Conservation (phyloP, 371 early-diverging fungal species). For the Mortierella sp. region DNA sequence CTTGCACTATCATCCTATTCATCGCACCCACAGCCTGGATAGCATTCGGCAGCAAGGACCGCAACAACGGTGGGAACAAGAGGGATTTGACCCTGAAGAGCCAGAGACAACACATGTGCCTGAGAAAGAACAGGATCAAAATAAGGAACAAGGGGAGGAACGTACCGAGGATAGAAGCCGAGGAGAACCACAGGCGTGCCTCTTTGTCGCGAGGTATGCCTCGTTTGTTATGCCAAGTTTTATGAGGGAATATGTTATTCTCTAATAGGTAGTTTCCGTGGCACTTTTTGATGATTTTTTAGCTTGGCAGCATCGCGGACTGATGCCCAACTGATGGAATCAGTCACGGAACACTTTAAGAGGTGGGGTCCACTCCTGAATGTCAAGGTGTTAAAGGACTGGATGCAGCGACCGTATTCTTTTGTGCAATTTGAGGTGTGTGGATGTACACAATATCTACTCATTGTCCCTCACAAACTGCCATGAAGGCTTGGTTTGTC, state of each 20-base stretch:
- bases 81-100: not conserved
- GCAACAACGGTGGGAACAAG: not conserved
- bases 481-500: too few species aligned
- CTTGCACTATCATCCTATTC: not conserved
- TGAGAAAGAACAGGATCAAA: not conserved
- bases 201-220: slow-evolving; percentile 70
- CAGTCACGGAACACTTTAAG: slow-evolving; percentile 73
- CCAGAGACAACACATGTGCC: not conserved
- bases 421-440: slow-evolving; percentile 85
- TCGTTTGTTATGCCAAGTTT: not conserved
- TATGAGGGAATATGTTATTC: not conserved
- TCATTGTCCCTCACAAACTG: not conserved
- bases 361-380: slow-evolving; percentile 77
- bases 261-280: too few species aligned
- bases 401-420: slow-evolving; percentile 83
- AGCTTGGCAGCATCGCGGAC: slow-evolving; percentile 73
- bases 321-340: slow-evolving; percentile 67
- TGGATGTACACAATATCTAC: not conserved
- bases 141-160: not conserved
- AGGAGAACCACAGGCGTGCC: slow-evolving; percentile 62
- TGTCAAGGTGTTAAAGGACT: slow-evolving; percentile 86
- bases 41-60: not conserved
- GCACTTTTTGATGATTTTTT: slow-evolving; percentile 1
- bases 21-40: not conserved
- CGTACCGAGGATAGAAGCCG: not conserved